A percentile compares a stretch with the other conserved stretches of the same genome.
Evolutionary conservation across 495 filamentous ascomycete species (phyloP).

Genomic region (Gamarada debralockiae): DNA sequence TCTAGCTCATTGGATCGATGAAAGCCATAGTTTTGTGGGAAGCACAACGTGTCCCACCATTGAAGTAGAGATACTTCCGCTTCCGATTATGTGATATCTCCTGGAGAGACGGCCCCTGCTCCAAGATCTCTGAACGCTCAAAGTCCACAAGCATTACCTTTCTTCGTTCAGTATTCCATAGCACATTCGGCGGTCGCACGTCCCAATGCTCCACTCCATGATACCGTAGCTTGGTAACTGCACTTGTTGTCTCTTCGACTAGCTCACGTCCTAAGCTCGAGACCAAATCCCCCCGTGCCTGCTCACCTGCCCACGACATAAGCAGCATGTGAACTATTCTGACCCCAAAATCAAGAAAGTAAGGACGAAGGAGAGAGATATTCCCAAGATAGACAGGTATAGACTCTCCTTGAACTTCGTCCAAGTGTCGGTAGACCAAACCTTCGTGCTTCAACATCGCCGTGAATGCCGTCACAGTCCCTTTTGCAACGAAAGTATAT

Average conservation of each 20-base stretch:
- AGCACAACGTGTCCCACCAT: no score
- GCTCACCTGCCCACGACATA: slow-evolving; percentile 40
- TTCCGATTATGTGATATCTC: slow-evolving; percentile 21
- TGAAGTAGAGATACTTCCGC: slow-evolving; percentile 11
- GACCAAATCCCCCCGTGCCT: slow-evolving; percentile 17
- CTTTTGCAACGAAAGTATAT: slow-evolving; percentile 48
- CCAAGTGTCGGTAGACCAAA: slow-evolving; percentile 34
- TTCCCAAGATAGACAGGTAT: slow-evolving; percentile 41
- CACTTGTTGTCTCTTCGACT: slow-evolving; percentile 10
- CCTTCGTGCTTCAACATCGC: slow-evolving; percentile 37
- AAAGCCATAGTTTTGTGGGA: no score
- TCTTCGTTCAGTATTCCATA: slow-evolving; percentile 21
- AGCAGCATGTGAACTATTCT: slow-evolving; percentile 42
- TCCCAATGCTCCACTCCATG: slow-evolving; percentile 20
- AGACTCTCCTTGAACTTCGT: slow-evolving; percentile 31
- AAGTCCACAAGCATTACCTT: slow-evolving; percentile 22
- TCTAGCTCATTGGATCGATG: no score
- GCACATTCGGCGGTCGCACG: slow-evolving; percentile 24
- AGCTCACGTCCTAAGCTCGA: slow-evolving; percentile 15
- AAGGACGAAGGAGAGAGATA: slow-evolving; percentile 32
- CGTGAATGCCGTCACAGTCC: slow-evolving; percentile 31
- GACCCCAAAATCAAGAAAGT: slow-evolving; percentile 30
- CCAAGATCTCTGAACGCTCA: slow-evolving; percentile 22
- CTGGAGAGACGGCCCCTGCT: slow-evolving; percentile 9
- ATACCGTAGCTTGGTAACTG: slow-evolving; percentile 4